These are phyloP conservation scores for Cercospora sp. DNA, from an alignment of 2,329 filamentous ascomycete species.

Conservation along the genomic window DNA sequence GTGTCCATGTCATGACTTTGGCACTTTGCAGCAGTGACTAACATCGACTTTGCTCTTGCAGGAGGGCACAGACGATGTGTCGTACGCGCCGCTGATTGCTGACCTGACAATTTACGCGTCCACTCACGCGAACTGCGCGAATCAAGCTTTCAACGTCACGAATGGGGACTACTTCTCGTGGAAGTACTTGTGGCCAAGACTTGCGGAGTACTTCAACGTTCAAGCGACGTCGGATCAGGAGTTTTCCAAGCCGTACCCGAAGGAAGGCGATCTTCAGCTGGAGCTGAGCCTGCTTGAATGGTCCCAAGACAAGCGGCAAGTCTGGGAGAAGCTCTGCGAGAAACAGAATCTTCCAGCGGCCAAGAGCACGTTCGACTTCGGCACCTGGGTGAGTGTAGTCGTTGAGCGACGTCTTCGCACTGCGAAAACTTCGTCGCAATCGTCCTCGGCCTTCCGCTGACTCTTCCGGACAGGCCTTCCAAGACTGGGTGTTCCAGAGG, in stretches of 20 bases:
- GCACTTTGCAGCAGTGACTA: neutral
- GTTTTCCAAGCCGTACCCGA: slow-evolving; percentile 27
- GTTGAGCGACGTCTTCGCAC: too few species aligned
- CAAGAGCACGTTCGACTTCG: slow-evolving; percentile 43
- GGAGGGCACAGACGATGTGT: slow-evolving; percentile 40
- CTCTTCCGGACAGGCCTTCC: neutral
- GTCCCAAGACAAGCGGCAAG: slow-evolving; percentile 42
- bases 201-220: slow-evolving; percentile 37
- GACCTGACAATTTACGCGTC: slow-evolving; percentile 44
- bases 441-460: too few species aligned
- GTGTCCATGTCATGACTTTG: neutral
- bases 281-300: slow-evolving; percentile 47
- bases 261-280: slow-evolving; percentile 40
- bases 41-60: slow-evolving; percentile 31
- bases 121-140: slow-evolving; percentile 34
- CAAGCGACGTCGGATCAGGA: slow-evolving; percentile 1
- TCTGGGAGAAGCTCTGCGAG: slow-evolving; percentile 44
- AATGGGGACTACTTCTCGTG: slow-evolving; percentile 45
- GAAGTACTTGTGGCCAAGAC: slow-evolving; percentile 46
- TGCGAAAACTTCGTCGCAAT: too few species aligned
- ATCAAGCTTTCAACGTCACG: slow-evolving; percentile 47
- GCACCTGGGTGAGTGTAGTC: slow-evolving; percentile 42
- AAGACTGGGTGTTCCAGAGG: slow-evolving; percentile 47
- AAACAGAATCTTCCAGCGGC: slow-evolving; percentile 37
- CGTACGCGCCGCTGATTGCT: slow-evolving; percentile 41